Conservation (phyloP, 306 rosid genomes). For the Leucaena leucocephala region DNA sequence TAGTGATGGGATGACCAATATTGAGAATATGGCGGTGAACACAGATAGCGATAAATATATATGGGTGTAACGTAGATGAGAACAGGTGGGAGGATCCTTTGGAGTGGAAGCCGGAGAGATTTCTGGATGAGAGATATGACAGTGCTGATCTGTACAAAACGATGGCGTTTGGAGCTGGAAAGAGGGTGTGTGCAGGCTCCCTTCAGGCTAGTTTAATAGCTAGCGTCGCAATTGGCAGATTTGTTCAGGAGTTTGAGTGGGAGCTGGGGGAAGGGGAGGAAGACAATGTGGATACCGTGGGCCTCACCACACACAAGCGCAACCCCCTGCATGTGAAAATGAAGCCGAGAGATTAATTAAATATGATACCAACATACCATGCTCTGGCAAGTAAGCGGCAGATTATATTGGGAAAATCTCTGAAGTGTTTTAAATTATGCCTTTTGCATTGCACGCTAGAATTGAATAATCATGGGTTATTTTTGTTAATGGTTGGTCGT, state of each 20-base stretch:
- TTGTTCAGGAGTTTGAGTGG: conserved; percentile 85
- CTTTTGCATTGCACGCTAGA: neutral
- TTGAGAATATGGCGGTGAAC: conserved; percentile 22
- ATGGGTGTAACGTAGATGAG: conserved; percentile 88
- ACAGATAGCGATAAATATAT: conserved; percentile 87
- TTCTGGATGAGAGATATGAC: conserved; percentile 68
- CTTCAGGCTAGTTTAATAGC: conserved; percentile 77
- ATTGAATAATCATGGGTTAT: too few species aligned
- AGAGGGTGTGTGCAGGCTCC: conserved; percentile 84
- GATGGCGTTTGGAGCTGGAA: conserved; percentile 94
- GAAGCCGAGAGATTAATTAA: conserved; percentile 50
- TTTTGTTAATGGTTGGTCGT: neutral
- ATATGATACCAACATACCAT: too few species aligned
- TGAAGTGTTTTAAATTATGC: too few species aligned
- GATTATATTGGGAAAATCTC: too few species aligned
- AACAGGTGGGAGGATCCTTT: conserved; percentile 69
- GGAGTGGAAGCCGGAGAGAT: conserved; percentile 87
- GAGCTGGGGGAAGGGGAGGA: conserved; percentile 65
- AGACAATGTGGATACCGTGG: conserved; percentile 72
- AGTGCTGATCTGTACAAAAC: conserved; percentile 73
- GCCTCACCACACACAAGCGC: conserved; percentile 81
- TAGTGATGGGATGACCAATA: neutral
- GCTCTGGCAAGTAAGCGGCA: too few species aligned
- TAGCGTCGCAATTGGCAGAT: conserved; percentile 64
- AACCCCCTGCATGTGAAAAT: conserved; percentile 62